Evolutionary conservation across 2,329 filamentous ascomycete species (phyloP), one percentile per base, ranked within the genome.

Genomic region (Fusarium dimerum): DNA sequence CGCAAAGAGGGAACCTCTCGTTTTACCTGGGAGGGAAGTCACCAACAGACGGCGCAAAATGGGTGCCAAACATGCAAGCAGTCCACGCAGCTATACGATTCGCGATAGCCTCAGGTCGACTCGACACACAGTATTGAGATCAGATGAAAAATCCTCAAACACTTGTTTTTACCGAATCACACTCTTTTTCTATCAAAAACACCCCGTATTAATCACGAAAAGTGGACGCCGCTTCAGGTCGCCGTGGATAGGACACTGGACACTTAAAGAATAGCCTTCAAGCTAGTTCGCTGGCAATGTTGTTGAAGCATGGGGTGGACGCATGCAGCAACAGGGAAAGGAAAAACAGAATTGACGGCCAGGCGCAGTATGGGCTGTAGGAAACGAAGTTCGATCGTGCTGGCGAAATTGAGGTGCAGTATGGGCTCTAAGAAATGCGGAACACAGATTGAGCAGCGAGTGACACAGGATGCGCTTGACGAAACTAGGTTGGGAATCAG

Each of bases 21-120:
- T 59, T 59, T 45, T 59, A 47, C 45, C 47, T 56, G 6, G 56
- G 56, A 55, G 56, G 61, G 49, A 69, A 66, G 40, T 62, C 46
- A 45, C 52, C 29, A 32, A 48, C 43, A 47, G 57, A 60, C 47
- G 48, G 61, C 45, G 52, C 56, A 45, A 56, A 60, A 32, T 70
- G 60, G 67, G 62, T 45, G 43, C 67, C 63, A 53, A 62, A 69
- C 47, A 55, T 69, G 48, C 52, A 62, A 52, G 61, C 63, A 50
- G 62, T 68, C 42, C 61, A 56, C 42, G 60, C 62, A 45, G 63
- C 58, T 46, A 65, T 71, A 61, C 59, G 55, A 47, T 68, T 69
- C 57, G 56, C 64, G 15, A 65, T 68, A 48, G 60, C 56, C 43
- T 68, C 51, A 60, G 60, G 58, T 40, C 59, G 49, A 56, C 60